phyloP scores from a whole-genome alignment of 106 monocot genomes.

The Amphibolis antarctica region DNA sequence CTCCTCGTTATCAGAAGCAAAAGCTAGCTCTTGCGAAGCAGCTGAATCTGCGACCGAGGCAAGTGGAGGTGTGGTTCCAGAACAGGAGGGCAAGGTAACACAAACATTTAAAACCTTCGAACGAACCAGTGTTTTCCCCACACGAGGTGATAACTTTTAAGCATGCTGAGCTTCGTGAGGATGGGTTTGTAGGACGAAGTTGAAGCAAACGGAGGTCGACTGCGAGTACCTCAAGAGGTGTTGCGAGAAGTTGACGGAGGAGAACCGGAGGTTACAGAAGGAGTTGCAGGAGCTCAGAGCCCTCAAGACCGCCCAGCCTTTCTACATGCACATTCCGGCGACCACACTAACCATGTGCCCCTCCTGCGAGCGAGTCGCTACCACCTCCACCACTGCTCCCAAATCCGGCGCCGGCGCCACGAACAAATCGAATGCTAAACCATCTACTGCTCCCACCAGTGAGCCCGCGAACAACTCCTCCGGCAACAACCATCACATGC shows the following conservation, averaged over 20 bases:
- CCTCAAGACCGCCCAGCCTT: constrained; percentile 38
- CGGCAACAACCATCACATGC: not conserved
- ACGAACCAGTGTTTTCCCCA: not conserved
- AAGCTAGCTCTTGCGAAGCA: constrained; percentile 58
- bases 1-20: constrained; percentile 27
- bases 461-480: not conserved
- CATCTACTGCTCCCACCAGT: not conserved
- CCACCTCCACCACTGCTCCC: not conserved
- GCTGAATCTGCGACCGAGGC: constrained; percentile 50
- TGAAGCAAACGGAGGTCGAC: constrained; percentile 62
- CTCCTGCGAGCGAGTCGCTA: constrained; percentile 28
- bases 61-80: constrained; percentile 73
- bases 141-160: no score
- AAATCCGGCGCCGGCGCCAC: not conserved
- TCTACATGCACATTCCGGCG: constrained; percentile 44
- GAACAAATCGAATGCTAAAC: not conserved
- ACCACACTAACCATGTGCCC: constrained; percentile 63
- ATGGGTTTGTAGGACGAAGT: constrained; percentile 27
- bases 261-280: constrained; percentile 54
- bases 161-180: no score
- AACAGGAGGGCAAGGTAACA: constrained; percentile 63
- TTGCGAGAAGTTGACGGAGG: constrained; percentile 53
- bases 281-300: constrained; percentile 59
- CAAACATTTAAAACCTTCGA: not conserved
- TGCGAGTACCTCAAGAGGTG: constrained; percentile 58